These are phyloP conservation scores for Grosmannia penicillata DNA, from an alignment of 2,329 filamentous ascomycete genomes.

Conservation along the genomic window DNA sequence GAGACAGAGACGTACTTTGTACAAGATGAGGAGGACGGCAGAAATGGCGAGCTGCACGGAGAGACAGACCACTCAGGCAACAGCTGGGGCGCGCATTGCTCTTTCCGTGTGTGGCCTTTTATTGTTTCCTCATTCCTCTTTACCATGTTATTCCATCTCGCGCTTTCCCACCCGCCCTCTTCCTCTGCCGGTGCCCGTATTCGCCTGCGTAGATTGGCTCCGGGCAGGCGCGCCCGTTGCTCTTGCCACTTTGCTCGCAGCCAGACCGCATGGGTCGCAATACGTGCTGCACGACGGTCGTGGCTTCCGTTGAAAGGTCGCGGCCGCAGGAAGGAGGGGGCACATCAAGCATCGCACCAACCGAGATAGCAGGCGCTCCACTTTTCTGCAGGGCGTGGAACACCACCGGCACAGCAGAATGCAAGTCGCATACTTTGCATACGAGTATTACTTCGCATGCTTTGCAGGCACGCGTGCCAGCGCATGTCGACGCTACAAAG, in stretches of 20 bases:
- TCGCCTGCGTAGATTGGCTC: too few relatives aligned
- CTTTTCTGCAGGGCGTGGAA: background rate
- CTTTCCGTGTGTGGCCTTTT: background rate
- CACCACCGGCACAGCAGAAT: too few relatives aligned
- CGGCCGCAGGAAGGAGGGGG: conserved; percentile 6
- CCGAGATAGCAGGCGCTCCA: background rate
- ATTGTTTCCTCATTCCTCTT: background rate
- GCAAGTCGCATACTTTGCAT: too few relatives aligned
- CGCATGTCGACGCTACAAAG: too few relatives aligned
- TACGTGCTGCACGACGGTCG: conserved; percentile 29
- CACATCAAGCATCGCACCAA: conserved; percentile 1
- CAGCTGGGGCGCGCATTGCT: background rate
- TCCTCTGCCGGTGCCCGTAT: background rate
- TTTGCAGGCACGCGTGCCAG: too few relatives aligned
- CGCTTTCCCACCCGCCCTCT: background rate
- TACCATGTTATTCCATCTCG: background rate
- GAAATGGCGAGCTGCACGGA: too few relatives aligned
- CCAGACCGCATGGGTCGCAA: conserved; percentile 2
- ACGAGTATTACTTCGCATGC: too few relatives aligned
- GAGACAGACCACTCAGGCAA: too few relatives aligned
- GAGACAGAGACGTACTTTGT: too few relatives aligned
- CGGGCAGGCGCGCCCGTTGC: too few relatives aligned
- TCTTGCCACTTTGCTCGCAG: too few relatives aligned
- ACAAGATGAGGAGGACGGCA: too few relatives aligned
- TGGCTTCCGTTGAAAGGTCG: conserved; percentile 30